Evolutionary conservation across 352 stramenopile genomes (phyloP), one percentile per base, ranked within the genome.

Genomic region (Globisporangium abappressorium): DNA sequence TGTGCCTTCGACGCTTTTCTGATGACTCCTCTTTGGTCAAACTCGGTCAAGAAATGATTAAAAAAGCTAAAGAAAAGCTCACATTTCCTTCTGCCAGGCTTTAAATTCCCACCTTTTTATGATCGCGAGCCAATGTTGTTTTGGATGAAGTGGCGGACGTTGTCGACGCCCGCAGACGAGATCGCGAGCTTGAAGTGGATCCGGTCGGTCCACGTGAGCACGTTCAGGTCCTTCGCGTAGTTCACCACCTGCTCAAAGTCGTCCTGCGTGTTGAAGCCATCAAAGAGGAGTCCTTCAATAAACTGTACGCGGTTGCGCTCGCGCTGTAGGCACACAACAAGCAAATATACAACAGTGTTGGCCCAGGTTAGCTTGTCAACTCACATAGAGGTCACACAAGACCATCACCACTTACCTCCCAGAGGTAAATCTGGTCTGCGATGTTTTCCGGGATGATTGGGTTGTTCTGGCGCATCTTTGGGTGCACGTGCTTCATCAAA

Each of bases 351-450:
- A 12, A 7, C 54, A 59, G 7, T 9, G 30, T 43, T 60, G 24
- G 20, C 54, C 11, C 53, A 57, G 36, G 14, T 49, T 6, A n/a
- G 41, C 28, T 34, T 20, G 24, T 36, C 38, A 38, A 58, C 8
- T 7, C 14, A 46, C 30, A 54, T 7, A 47, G 4, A 70, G n/a
- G 6, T 22, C 38, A 46, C 34, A 57, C 14, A 14, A 65, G 1
- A 26, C 28, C 4, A 47, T 1, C 9, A 28, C 5, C 8, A 72
- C 71, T 43, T 85, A 78, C 72, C 70, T 98, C 87, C 92, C 92
- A 98, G 56, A 98, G 74, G 66, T 97, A 93, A 34, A 97, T 87
- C 73, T 97, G 90, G 70, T 97, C 90, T 33, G 92, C 88, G 70
- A 97, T 93, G 68, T 96, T 95, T 47, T 96, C 89, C 0, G 90